phyloP scores from a whole-genome alignment of 306 rosid species.

The Neltuma alba region DNA sequence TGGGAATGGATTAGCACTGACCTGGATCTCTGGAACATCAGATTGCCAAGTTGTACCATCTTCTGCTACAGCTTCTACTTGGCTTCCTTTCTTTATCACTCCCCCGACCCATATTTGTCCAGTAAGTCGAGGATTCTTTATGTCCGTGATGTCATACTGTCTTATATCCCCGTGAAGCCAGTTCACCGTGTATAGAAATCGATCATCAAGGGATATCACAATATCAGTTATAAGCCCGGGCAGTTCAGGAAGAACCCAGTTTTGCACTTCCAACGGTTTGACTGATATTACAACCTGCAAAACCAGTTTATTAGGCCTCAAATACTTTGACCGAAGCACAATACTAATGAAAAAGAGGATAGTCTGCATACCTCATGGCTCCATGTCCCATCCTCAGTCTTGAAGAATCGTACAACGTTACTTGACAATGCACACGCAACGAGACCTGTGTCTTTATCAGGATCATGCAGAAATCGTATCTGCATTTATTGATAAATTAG shows the following conservation, averaged over 20 bases:
- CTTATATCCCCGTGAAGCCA: conserved; percentile 99
- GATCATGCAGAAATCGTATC: conserved; percentile 79
- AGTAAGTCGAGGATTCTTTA: conserved; percentile 60
- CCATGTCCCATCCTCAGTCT: conserved; percentile 64
- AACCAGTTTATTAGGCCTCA: conserved; percentile 20
- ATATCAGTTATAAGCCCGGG: conserved; percentile 94
- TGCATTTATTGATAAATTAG: conserved; percentile 29
- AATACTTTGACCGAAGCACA: background rate
- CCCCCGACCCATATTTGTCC: conserved; percentile 98
- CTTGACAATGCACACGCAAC: conserved; percentile 78
- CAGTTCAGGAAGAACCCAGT: conserved; percentile 96
- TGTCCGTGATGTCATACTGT: conserved; percentile 84
- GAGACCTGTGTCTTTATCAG: conserved; percentile 73
- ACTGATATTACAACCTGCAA: conserved; percentile 74
- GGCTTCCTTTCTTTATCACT: conserved; percentile 76
- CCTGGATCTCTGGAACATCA: conserved; percentile 88
- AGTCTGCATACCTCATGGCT: conserved; percentile 52
- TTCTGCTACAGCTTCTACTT: conserved; percentile 59
- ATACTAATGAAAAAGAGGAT: background rate
- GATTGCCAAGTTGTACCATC: conserved; percentile 75
- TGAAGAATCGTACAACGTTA: conserved; percentile 75
- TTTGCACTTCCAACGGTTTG: conserved; percentile 80
- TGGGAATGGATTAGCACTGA: conserved; percentile 27
- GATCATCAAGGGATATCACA: conserved; percentile 88
- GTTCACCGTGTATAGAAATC: conserved; percentile 81